A percentile compares a stretch with the other conserved stretches of the same genome.
phyloP scores from a whole-genome alignment of 768 basidiomycete species.

The Leccinellum albellum region DNA sequence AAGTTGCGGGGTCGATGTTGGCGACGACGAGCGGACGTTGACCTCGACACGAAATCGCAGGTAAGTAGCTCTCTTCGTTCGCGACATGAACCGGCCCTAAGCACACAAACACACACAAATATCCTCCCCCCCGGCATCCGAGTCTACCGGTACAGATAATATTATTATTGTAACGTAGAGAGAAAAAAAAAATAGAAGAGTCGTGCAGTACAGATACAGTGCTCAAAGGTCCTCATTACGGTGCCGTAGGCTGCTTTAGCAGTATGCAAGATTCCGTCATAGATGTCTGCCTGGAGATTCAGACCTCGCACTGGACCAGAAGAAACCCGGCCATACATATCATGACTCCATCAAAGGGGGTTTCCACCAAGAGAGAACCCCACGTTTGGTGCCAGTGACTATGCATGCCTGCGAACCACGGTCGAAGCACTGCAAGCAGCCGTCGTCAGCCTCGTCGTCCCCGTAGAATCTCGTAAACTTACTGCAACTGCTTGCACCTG shows the following conservation, averaged over 20 bases:
- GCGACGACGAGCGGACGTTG: slow-evolving; percentile 29
- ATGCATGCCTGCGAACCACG: slow-evolving; percentile 38
- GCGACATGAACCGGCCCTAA: slow-evolving; percentile 34
- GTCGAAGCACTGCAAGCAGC: slow-evolving; percentile 41
- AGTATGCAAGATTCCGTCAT: slow-evolving; percentile 31
- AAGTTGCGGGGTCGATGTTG: slow-evolving; percentile 23
- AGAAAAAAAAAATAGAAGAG: background rate
- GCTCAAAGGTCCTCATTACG: slow-evolving; percentile 26
- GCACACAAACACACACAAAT: slow-evolving; percentile 31
- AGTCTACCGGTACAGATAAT: slow-evolving; percentile 21
- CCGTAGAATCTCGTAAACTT: slow-evolving; percentile 7
- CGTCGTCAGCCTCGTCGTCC: slow-evolving; percentile 26
- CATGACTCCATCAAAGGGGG: slow-evolving; percentile 27
- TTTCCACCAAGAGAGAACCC: slow-evolving; percentile 57
- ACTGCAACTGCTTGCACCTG: slow-evolving; percentile 34
- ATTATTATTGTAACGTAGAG: slow-evolving; percentile 22
- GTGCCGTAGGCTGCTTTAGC: slow-evolving; percentile 22
- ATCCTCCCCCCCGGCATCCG: background rate
- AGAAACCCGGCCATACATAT: slow-evolving; percentile 19
- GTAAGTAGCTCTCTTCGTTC: slow-evolving; percentile 18
- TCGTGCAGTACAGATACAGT: slow-evolving; percentile 33
- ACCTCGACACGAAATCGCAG: no score
- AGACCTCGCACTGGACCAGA: slow-evolving; percentile 6
- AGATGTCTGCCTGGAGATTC: slow-evolving; percentile 8
- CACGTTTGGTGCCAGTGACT: slow-evolving; percentile 54